Evolutionary conservation across 2,329 filamentous ascomycete species (phyloP).

Genomic region (Paecilomyces niveus): DNA sequence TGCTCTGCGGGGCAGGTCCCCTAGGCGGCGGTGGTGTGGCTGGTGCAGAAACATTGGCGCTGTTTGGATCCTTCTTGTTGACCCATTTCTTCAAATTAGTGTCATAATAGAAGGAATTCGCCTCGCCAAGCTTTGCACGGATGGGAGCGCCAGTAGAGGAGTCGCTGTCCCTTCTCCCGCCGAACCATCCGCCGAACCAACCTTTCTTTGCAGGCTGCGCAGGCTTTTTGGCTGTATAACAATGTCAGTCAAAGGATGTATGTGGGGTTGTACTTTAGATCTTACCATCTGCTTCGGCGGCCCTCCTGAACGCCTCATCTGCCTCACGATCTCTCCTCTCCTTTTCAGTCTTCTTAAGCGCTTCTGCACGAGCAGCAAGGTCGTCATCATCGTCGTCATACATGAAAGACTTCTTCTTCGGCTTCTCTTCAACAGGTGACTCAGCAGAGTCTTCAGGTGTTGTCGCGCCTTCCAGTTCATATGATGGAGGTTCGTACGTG

Average conservation of each 20-base stretch:
- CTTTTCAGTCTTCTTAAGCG: conserved; percentile 53
- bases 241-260: conserved; percentile 33
- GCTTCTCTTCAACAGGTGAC: conserved; percentile 43
- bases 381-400: conserved; percentile 74
- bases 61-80: conserved; percentile 78
- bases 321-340: conserved; percentile 69
- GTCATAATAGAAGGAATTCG: conserved; percentile 89
- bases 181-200: conserved; percentile 84
- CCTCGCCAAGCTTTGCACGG: conserved; percentile 86
- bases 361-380: conserved; percentile 47
- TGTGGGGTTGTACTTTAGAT: conserved; percentile 1
- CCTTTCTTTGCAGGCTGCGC: conserved; percentile 42
- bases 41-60: conserved; percentile 50
- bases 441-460: conserved; percentile 44
- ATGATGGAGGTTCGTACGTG: conserved; percentile 32
- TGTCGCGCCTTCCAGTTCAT: conserved; percentile 26
- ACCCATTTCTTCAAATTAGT: conserved; percentile 96
- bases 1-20: conserved; percentile 42
- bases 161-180: conserved; percentile 53
- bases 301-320: conserved; percentile 76
- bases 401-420: conserved; percentile 72
- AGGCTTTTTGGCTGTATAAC: conserved; percentile 37
- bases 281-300: conserved; percentile 62
- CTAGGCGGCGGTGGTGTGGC: conserved; percentile 76
- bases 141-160: conserved; percentile 60